Base-by-base conservation (phyloP, 306 rosid genomes). In the Urtica urens region DNA sequence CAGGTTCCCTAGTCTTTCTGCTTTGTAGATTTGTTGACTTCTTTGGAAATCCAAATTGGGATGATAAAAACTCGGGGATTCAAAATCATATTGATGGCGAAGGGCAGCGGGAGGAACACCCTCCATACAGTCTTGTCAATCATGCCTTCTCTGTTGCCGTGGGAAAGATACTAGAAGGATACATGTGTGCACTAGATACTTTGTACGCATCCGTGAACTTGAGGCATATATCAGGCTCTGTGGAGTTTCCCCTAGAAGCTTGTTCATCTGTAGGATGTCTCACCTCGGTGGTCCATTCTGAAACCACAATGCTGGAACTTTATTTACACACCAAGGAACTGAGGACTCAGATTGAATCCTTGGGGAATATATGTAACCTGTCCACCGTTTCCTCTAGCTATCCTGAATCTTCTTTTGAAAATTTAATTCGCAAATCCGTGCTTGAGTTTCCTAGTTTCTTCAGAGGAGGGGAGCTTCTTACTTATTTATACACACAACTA, bases 131-230 rank as follows among this genome's bases (percentile, higher is more conserved):
- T 63, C 87, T 90, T 51, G 94, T 81, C 30, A 90, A 85, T 63
- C 99, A 90, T 62, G 99, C 95, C 25, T 90, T 84, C 38, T 76
- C 85, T 23, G 95, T 85, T 57, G 82, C 94, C 12, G 79, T 85
- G 62, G 81, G 85, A 44, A 85, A 85, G 62, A 72, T 90, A 61
- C 57, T 90, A 57, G 83, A 90, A 69, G 94, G 92, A 3, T 85
- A 77, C 70, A 57, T 74, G 18, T 62, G 72, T 62, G 79, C 79
- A 1, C 37, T 90, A 37, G 87, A 84, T 57, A 74, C 95, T 1
- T 33, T 84, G 58, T 68, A 77, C 58, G 75, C 84, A 18, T 84
- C 99, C 27, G 60, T 69, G 40, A 19, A 49, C 58, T 60, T 75
- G 51, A 79, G 99, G 69, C 78, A 71, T 38, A 62, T 74, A 13